Percentiles rank a stretch among this genome's conserved stretches.
phyloP scores from a whole-genome alignment of 2,329 filamentous ascomycete species.

The Cordyceps militaris region DNA sequence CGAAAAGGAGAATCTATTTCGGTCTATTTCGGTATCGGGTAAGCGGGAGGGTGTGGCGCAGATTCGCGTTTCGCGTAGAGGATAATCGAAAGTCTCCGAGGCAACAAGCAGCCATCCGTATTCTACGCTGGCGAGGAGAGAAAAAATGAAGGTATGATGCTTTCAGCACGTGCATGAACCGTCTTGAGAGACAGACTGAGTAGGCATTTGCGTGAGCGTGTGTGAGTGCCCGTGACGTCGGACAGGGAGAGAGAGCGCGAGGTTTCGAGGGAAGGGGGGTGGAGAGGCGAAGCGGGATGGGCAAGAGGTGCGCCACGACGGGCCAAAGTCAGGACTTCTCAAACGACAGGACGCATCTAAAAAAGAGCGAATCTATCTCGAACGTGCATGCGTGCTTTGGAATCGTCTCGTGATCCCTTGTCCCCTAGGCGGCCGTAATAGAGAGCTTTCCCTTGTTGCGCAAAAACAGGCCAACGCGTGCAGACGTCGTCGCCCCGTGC shows the following conservation, averaged over 20 bases:
- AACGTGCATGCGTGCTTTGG: not conserved
- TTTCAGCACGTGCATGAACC: not conserved
- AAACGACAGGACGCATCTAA: slow-evolving; percentile 6
- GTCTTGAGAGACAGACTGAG: not conserved
- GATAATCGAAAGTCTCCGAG: not conserved
- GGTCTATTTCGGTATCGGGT: not conserved
- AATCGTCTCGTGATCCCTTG: not conserved
- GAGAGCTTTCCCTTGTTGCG: not conserved
- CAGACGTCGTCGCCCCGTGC: slow-evolving; percentile 1
- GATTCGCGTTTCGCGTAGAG: not conserved
- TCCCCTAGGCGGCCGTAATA: not conserved
- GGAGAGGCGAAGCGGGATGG: not conserved
- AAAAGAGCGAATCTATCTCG: not conserved
- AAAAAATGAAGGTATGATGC: not conserved
- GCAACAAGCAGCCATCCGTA: not conserved
- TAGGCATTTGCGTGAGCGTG: slow-evolving; percentile 4
- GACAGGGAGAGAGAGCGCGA: not conserved
- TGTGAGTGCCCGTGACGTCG: not conserved
- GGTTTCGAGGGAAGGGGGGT: slow-evolving; percentile 3
- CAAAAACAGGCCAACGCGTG: slow-evolving; percentile 13
- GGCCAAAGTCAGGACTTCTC: not conserved
- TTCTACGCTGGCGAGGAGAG: not conserved
- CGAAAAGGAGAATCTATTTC: not conserved
- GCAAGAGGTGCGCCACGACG: slow-evolving; percentile 1
- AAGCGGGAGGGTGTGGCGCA: not conserved